phyloP scores from a whole-genome alignment of 225 moss, liverwort and hornwort species.

The Marchantia paleacea region DNA sequence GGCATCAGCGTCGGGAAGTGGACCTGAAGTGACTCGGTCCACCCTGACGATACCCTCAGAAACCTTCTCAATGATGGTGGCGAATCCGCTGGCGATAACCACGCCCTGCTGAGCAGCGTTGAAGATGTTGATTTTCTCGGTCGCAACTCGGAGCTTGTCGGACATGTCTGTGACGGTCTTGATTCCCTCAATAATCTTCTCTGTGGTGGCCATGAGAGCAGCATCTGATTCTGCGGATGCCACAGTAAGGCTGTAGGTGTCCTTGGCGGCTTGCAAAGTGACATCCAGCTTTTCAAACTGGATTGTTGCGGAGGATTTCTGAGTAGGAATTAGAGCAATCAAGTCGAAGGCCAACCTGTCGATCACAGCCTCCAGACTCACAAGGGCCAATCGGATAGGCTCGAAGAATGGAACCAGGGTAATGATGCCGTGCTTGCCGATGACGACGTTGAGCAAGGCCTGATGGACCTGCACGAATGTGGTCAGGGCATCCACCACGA shows the following conservation, averaged over 20 bases:
- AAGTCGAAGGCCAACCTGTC: too few relatives aligned
- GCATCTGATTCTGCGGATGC: neutral
- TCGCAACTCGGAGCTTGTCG: neutral
- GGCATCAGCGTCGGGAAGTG: conserved; percentile 14
- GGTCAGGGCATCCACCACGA: conserved; percentile 22
- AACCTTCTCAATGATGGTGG: conserved; percentile 25
- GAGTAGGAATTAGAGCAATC: too few relatives aligned
- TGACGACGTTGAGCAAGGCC: neutral
- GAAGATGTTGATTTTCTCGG: neutral
- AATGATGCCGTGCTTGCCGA: too few relatives aligned
- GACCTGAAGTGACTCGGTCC: conserved; percentile 6
- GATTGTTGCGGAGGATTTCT: too few relatives aligned
- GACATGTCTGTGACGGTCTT: conserved; percentile 26
- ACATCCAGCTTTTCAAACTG: too few relatives aligned
- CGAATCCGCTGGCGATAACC: conserved; percentile 22
- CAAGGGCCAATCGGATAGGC: too few relatives aligned
- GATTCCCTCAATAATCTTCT: neutral
- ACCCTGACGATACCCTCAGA: neutral
- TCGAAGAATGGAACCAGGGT: too few relatives aligned
- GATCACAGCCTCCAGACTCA: too few relatives aligned
- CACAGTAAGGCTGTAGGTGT: conserved; percentile 3
- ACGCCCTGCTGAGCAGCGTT: conserved; percentile 9
- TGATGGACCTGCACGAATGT: conserved; percentile 20
- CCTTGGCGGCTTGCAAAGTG: too few relatives aligned
- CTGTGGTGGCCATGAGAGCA: neutral